These are phyloP conservation scores for Ceratopteris richardii DNA, from an alignment of 75 land plant species.

Conservation along the genomic window DNA sequence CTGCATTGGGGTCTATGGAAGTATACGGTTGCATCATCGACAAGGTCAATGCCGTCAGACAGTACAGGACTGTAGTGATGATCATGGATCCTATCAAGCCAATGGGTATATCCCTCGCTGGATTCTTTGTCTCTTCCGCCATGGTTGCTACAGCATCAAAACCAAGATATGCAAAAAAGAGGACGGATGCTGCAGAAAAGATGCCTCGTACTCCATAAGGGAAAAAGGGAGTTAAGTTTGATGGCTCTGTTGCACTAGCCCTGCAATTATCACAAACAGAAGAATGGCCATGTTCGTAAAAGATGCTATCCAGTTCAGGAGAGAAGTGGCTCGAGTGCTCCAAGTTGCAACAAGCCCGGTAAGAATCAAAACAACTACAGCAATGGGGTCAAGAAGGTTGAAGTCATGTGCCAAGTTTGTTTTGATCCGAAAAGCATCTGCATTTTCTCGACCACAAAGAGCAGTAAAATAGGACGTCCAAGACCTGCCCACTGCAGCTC, in stretches of 20 bases:
- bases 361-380: slow-evolving; percentile 48
- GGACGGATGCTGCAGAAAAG: slow-evolving; percentile 55
- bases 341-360: no score
- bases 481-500: no score
- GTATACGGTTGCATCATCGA: slow-evolving; percentile 51
- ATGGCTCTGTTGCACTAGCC: slow-evolving; percentile 46
- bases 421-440: no score
- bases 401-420: slow-evolving; percentile 29
- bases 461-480: no score
- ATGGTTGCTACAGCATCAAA: no score
- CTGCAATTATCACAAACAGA: slow-evolving; percentile 57
- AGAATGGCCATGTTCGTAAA: slow-evolving; percentile 45
- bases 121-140: no score
- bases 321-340: no score
- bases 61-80: no score
- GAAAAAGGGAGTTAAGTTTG: slow-evolving; percentile 33
- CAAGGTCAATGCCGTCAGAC: no score
- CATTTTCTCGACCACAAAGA: no score
- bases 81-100: slow-evolving; percentile 63
- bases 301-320: slow-evolving; percentile 61
- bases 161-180: no score
- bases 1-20: slow-evolving; percentile 58
- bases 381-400: slow-evolving; percentile 62
- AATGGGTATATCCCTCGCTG: slow-evolving; percentile 72
- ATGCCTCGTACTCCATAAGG: slow-evolving; percentile 62